phyloP scores from a whole-genome alignment of 2,329 filamentous ascomycete species.

The Penicillium capsulatum region DNA sequence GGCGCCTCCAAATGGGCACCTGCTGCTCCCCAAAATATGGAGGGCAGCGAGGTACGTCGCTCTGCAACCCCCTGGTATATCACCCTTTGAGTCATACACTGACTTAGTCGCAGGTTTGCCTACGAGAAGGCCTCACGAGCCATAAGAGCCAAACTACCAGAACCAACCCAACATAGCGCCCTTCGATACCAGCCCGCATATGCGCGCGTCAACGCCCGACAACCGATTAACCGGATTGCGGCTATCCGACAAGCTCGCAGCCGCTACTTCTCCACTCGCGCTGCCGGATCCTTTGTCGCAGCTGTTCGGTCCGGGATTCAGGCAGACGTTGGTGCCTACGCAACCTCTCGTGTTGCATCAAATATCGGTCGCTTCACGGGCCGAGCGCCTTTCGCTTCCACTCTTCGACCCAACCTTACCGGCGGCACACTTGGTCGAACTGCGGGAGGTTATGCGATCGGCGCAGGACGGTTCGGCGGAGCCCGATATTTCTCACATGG shows the following conservation, averaged over 20 bases:
- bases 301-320: constrained; percentile 40
- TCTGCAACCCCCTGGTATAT: too few relatives aligned
- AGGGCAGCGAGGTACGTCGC: constrained; percentile 48
- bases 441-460: constrained; percentile 80
- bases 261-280: constrained; percentile 59
- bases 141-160: constrained; percentile 42
- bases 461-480: constrained; percentile 65
- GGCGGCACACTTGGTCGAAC: constrained; percentile 79
- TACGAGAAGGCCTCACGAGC: constrained; percentile 45
- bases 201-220: constrained; percentile 53
- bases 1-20: constrained; percentile 48
- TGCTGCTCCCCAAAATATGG: constrained; percentile 49
- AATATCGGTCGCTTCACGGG: constrained; percentile 62
- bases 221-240: constrained; percentile 59
- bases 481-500: constrained; percentile 86
- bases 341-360: constrained; percentile 53
- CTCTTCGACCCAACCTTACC: constrained; percentile 86
- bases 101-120: constrained; percentile 41
- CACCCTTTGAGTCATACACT: constrained; percentile 18
- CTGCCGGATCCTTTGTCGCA: constrained; percentile 49
- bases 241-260: constrained; percentile 61
- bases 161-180: constrained; percentile 36
- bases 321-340: constrained; percentile 51
- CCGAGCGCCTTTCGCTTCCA: constrained; percentile 79
- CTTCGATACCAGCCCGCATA: constrained; percentile 58